Evolutionary conservation across 2,329 filamentous ascomycete genomes (phyloP).

Genomic region (Venturia aucupariae): DNA sequence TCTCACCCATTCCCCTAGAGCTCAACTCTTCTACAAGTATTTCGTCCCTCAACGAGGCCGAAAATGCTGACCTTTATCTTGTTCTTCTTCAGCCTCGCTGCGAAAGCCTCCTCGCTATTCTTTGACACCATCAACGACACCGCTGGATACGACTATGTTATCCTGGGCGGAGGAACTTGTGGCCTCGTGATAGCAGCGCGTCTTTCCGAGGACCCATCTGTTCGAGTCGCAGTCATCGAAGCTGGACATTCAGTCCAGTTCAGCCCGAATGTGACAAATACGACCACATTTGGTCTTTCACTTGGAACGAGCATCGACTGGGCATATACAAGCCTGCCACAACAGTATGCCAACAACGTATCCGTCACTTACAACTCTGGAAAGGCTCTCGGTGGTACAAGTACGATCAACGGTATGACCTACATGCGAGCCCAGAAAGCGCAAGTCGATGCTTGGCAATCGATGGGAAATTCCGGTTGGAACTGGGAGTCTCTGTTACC

Average conservation of each 20-base stretch:
- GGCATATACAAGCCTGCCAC: conserved; percentile 4
- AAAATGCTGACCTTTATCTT: too few relatives aligned
- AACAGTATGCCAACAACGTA: not conserved
- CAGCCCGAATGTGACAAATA: too few relatives aligned
- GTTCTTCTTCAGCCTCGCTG: too few relatives aligned
- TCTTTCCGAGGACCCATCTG: not conserved
- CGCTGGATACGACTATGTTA: not conserved
- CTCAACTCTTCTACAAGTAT: too few relatives aligned
- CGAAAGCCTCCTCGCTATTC: too few relatives aligned
- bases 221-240: not conserved
- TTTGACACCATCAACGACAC: too few relatives aligned
- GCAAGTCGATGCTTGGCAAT: conserved; percentile 4
- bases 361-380: not conserved
- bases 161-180: not conserved
- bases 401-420: conserved; percentile 10
- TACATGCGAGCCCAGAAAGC: not conserved
- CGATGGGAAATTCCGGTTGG: conserved; percentile 18
- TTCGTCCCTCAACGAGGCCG: too few relatives aligned
- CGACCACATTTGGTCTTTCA: too few relatives aligned
- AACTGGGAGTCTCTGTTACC: conserved; percentile 23
- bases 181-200: not conserved
- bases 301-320: not conserved
- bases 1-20: too few relatives aligned
- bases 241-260: not conserved
- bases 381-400: not conserved